These are phyloP conservation scores for Ceratocystis ficicola DNA, from an alignment of 2,329 filamentous ascomycete genomes.

Conservation along the genomic window DNA sequence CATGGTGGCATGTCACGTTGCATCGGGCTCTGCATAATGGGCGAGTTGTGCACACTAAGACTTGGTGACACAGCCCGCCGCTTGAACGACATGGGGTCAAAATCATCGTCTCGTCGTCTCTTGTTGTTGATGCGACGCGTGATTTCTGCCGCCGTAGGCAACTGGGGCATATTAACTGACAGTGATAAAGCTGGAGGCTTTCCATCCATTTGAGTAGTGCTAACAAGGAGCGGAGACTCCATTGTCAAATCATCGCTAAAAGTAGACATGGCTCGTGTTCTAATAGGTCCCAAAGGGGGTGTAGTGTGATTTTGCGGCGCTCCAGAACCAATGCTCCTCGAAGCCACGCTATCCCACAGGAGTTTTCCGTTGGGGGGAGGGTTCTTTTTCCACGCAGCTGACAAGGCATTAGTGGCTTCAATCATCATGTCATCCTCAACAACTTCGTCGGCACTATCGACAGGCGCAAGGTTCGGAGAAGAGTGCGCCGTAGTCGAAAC, in stretches of 20 bases:
- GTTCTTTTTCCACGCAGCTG: conserved; percentile 27
- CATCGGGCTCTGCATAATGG: conserved; percentile 71
- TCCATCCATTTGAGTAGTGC: conserved; percentile 2
- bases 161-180: conserved; percentile 26
- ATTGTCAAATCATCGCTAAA: conserved; percentile 60
- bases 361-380: conserved; percentile 17
- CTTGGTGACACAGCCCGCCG: conserved; percentile 82
- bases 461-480: conserved; percentile 54
- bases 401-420: conserved; percentile 38
- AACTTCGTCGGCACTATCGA: conserved; percentile 55
- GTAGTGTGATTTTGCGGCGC: conserved; percentile 34
- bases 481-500: conserved; percentile 49
- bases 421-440: conserved; percentile 58
- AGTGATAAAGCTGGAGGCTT: conserved; percentile 18
- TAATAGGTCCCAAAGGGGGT: conserved; percentile 53
- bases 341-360: conserved; percentile 17
- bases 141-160: conserved; percentile 59
- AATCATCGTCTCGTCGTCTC: conserved; percentile 79
- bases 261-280: conserved; percentile 47
- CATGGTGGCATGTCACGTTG: conserved; percentile 59
- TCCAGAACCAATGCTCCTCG: conserved; percentile 41
- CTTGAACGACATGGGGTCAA: conserved; percentile 80
- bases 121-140: conserved; percentile 68
- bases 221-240: conserved; percentile 48
- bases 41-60: conserved; percentile 82